These are phyloP conservation scores for Coelastrella sp. DNA, from an alignment of 139 green algal genomes.

Conservation along the genomic window DNA sequence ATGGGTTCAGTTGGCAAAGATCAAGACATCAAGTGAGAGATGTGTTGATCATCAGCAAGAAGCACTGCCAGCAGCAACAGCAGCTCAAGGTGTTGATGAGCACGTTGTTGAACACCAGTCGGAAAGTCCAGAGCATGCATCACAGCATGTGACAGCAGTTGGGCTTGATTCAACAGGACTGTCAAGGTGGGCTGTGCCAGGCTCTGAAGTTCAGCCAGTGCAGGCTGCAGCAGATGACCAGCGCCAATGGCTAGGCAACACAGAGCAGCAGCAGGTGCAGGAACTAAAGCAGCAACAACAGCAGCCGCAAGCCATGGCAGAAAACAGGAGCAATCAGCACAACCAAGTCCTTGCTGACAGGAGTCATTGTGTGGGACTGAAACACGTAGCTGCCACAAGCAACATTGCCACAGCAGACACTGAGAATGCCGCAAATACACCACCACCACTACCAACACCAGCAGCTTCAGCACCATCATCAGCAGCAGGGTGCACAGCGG, in stretches of 20 bases:
- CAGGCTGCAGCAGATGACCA: too few species aligned
- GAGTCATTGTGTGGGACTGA: not conserved
- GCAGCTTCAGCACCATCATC: not conserved
- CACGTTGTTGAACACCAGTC: too few species aligned
- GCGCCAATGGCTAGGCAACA: not conserved
- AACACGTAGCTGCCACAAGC: not conserved
- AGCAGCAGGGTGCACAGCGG: not conserved
- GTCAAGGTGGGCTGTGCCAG: too few species aligned
- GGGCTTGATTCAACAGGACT: too few species aligned
- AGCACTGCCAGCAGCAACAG: not conserved
- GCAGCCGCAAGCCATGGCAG: not conserved
- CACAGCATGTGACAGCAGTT: too few species aligned
- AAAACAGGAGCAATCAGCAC: not conserved
- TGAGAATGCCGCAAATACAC: too few species aligned
- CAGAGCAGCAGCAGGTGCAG: not conserved
- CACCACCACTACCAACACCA: too few species aligned
- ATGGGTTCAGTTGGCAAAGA: too few species aligned
- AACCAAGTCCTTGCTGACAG: not conserved
- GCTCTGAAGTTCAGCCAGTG: too few species aligned
- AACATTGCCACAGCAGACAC: not conserved
- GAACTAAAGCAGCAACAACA: not conserved
- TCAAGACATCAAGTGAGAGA: too few species aligned
- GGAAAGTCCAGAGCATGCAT: too few species aligned
- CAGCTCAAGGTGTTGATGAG: not conserved
- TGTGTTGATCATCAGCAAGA: too few species aligned